phyloP scores from a whole-genome alignment of 2,329 filamentous ascomycete genomes.

The Diaporthe citriasiana region DNA sequence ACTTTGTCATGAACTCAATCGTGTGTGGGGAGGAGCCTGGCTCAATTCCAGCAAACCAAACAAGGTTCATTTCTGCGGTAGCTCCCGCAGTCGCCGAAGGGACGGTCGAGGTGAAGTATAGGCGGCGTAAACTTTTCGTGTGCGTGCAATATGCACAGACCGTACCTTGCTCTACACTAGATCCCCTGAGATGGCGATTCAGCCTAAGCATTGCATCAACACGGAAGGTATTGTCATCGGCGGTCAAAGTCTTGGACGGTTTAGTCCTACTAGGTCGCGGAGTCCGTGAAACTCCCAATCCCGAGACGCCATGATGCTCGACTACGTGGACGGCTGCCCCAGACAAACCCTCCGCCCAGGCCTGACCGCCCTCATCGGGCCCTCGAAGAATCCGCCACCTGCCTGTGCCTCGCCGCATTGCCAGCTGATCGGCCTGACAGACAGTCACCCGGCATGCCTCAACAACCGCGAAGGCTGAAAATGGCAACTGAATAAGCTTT shows the following conservation, averaged over 20 bases:
- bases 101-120: background rate
- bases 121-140: background rate
- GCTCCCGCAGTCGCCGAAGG: slow-evolving; percentile 29
- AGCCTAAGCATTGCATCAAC: background rate
- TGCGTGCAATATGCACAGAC: slow-evolving; percentile 8
- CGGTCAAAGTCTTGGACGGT: slow-evolving; percentile 22
- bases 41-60: slow-evolving; percentile 1
- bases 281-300: slow-evolving; percentile 18
- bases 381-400: background rate
- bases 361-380: background rate
- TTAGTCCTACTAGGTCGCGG: background rate
- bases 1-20: slow-evolving; percentile 19
- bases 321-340: background rate
- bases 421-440: background rate
- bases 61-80: slow-evolving; percentile 28
- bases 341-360: too few relatives aligned
- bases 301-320: slow-evolving; percentile 11
- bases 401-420: background rate
- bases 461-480: background rate
- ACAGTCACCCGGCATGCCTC: background rate
- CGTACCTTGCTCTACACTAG: background rate
- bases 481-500: background rate
- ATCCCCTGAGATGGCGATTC: slow-evolving; percentile 23
- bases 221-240: slow-evolving; percentile 2
- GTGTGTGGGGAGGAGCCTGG: slow-evolving; percentile 2